Conservation (phyloP, 1,139 yeast species). For the Protomyces arabidopsidicola region DNA sequence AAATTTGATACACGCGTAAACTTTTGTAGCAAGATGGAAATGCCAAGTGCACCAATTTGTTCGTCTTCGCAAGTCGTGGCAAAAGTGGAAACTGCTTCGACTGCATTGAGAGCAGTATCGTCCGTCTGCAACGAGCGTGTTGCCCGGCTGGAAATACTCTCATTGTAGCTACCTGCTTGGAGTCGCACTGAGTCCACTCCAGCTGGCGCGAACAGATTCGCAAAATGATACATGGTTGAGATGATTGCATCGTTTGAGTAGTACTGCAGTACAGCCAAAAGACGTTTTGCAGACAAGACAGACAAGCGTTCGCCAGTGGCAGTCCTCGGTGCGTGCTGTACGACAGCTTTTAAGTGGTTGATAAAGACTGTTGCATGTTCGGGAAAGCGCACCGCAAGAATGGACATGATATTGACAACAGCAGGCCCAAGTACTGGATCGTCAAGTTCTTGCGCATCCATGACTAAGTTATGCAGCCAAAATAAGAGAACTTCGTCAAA, state of each 20-base stretch:
- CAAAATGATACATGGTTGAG: conserved; percentile 15
- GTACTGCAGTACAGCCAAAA: conserved; percentile 4
- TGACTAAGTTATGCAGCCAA: not conserved
- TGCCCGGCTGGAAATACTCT: not conserved
- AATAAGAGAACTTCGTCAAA: not conserved
- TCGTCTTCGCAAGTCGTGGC: conserved; percentile 6
- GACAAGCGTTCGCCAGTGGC: not conserved
- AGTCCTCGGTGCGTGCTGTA: not conserved
- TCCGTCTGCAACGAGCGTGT: not conserved
- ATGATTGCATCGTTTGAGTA: conserved; percentile 9
- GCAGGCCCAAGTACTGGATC: conserved; percentile 3
- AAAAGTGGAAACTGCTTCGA: conserved; percentile 9
- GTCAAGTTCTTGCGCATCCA: conserved; percentile 7
- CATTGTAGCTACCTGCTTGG: not conserved
- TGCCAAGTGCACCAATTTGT: conserved; percentile 2
- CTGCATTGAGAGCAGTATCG: conserved; percentile 5
- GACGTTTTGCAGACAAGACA: not conserved
- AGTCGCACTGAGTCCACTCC: not conserved
- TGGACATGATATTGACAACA: conserved; percentile 1
- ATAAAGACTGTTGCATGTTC: not conserved
- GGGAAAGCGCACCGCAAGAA: conserved; percentile 11
- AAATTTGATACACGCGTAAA: not conserved
- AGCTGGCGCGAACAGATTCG: not conserved
- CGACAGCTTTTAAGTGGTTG: not conserved
- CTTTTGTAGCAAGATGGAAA: conserved; percentile 12